Evolutionary conservation across 371 early-diverging fungal genomes (phyloP), one percentile per base, ranked within the genome.

Genomic region (Mortierella sp.): DNA sequence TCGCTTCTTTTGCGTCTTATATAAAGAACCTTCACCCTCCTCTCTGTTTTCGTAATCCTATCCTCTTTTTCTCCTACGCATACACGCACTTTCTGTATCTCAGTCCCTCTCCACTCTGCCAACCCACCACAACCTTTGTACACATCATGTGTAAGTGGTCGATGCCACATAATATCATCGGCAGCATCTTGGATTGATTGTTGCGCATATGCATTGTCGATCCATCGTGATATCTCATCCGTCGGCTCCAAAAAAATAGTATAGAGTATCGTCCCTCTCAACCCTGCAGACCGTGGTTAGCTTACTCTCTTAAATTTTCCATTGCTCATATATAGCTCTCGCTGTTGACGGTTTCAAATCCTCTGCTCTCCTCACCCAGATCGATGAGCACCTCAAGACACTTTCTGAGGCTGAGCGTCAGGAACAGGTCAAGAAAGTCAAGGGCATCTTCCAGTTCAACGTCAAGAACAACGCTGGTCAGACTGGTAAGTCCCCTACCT

Each of bases 391-490:
- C 24, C 78, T 78, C 67, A 59, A 58, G 56, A 47, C 62, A 12
- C 66, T 78, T 51, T 27, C 70, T 39, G 66, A 60, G 27, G 70
- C 72, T 24, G 70, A 81, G 53, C 79, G 80, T 31, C 46, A 76
- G 66, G 78, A 66, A 23, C 76, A 79, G 73, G 81, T 79, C 52
- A 37, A 51, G 58, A 71, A 90, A 85, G 90, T 90, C 70, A 95
- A 95, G 67, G 94, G 92, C 52, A 72, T 94, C 59, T 95, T 94
- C 87, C 92, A 94, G 79, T 90, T 97, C 72, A 89, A 91, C 64
- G 85, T 96, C 79, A 90, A 86, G 78, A 88, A 87, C 69, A 54
- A 46, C 2, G 82, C 81, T 11, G 89, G 88, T 32, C 44, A 44
- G 44, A 84, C 88, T 76, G 84, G 86, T 50, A 87, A 64, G 56